Conservation (phyloP, 805 yeast genomes). For the Nakazawaea ambrosiae region DNA sequence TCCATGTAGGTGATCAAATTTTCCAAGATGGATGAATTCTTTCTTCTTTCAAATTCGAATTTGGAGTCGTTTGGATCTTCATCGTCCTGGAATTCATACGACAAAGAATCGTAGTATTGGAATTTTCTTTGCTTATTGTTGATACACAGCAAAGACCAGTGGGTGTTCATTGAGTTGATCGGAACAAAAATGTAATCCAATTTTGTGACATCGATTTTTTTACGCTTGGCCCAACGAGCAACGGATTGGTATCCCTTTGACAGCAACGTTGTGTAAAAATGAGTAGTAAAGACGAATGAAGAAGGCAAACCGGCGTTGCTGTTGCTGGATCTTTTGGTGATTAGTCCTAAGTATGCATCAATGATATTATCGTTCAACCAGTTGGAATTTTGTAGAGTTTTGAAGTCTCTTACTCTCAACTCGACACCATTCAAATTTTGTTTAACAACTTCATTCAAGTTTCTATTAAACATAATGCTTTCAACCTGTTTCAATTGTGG, state of each 20-base stretch:
- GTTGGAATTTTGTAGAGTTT: conserved; percentile 57
- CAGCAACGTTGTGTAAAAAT: conserved; percentile 70
- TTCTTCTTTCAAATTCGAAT: conserved; percentile 15
- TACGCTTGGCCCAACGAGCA: conserved; percentile 75
- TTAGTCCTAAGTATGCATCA: conserved; percentile 64
- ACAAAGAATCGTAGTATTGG: conserved; percentile 71
- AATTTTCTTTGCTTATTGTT: conserved; percentile 55
- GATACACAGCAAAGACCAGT: conserved; percentile 87
- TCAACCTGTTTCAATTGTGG: conserved; percentile 22
- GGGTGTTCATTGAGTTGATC: conserved; percentile 74
- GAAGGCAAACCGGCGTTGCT: conserved; percentile 22
- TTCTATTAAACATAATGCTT: conserved; percentile 23
- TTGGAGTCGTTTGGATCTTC: conserved; percentile 15
- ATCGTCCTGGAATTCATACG: conserved; percentile 20
- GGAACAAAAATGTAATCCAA: conserved; percentile 73
- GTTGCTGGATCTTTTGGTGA: conserved; percentile 31
- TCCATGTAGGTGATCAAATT: conserved; percentile 54
- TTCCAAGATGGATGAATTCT: conserved; percentile 30
- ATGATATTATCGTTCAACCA: conserved; percentile 94
- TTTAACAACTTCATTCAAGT: conserved; percentile 21
- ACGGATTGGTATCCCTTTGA: conserved; percentile 76
- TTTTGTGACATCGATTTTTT: conserved; percentile 56
- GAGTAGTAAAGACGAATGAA: conserved; percentile 77
- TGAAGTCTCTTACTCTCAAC: conserved; percentile 57
- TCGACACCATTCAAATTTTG: conserved; percentile 43